Base-by-base conservation (phyloP, 352 stramenopile genomes). In the Phytopythium helicoides region DNA sequence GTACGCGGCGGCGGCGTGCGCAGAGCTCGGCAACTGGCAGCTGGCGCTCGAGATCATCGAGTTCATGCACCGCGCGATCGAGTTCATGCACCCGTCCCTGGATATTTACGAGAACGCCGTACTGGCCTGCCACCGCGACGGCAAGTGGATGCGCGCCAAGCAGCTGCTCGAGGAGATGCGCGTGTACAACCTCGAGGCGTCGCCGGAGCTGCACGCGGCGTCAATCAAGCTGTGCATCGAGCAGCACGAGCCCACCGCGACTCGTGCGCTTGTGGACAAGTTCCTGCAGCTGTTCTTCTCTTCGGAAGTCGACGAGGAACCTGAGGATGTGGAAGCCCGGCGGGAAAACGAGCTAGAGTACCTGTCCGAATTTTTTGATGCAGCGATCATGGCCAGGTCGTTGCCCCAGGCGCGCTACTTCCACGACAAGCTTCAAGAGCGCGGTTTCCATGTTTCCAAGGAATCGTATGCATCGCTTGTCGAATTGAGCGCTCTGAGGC, bases 91-190 rank as follows among this genome's bases (percentile, higher is more conserved):
- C 25, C 73, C 81, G 42, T 88, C 75, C 31, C 45, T 69, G 23
- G 64, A 73, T 47, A 81, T 91, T 23, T 91, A 89, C 46, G 81
- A 91, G 55, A 80, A 91, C 58, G 81, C 73, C n/a, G 66, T 91
- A 44, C 46, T 41, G 1, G 72, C 81, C 23, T 87, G 78, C 56
- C 61, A 73, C 49, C 53, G 45, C 39, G 78, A 56, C 1, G 57
- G 68, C 37, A 86, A 88, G 53, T 91, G 81, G 81, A 87, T 87
- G 62, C 74, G 70, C 58, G 68, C 65, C 25, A 89, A 87, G 56
- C 71, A 85, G 47, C 62, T 91, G 37, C 55, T 89, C 10, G 81
- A 88, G 36, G 78, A 86, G 44, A 82, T 89, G 68, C 50, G 54
- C 5, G 66, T 58, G 18, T 75, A 88, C 46, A 41, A 58, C 15